Evolutionary conservation across 108 stramenopile genomes (phyloP).

Genomic region (Discostella stelligeroides): DNA sequence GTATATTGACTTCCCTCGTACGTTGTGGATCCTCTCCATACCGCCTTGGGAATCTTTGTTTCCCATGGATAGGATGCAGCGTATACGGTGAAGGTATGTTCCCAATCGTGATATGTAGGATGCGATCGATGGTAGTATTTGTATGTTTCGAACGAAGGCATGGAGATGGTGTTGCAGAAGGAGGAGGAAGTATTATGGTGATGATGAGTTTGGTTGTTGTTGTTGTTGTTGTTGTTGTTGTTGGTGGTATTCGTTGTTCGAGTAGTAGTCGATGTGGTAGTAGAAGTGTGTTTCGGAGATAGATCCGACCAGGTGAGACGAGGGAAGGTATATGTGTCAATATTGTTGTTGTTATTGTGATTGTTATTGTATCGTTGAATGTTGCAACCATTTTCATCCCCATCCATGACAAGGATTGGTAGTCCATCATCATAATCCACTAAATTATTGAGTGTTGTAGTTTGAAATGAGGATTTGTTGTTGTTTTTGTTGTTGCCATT

Average conservation of each 20-base stretch:
- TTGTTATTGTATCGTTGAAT: background rate
- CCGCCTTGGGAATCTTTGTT: constrained; percentile 22
- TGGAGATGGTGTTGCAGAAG: background rate
- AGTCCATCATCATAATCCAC: background rate
- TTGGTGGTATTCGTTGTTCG: too few species aligned
- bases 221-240: too few species aligned
- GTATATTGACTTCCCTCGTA: constrained; percentile 23
- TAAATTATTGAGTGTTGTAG: too few species aligned
- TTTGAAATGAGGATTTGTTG: background rate
- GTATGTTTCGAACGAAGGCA: constrained; percentile 20
- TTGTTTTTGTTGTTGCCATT: background rate
- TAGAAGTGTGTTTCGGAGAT: too few species aligned
- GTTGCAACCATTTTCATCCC: constrained; percentile 17
- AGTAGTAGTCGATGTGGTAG: too few species aligned
- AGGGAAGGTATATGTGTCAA: constrained; percentile 5
- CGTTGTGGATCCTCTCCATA: constrained; percentile 43
- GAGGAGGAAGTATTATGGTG: too few species aligned
- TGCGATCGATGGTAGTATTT: constrained; percentile 6
- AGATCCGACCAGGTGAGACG: constrained; percentile 11
- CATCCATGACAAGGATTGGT: constrained; percentile 7
- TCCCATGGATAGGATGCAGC: constrained; percentile 25
- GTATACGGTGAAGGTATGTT: background rate
- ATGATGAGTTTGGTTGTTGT: too few species aligned
- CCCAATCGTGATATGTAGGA: background rate
- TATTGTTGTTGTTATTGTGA: background rate